phyloP scores from a whole-genome alignment of 2,329 filamentous ascomycete genomes.

The Septoria petroselini region DNA sequence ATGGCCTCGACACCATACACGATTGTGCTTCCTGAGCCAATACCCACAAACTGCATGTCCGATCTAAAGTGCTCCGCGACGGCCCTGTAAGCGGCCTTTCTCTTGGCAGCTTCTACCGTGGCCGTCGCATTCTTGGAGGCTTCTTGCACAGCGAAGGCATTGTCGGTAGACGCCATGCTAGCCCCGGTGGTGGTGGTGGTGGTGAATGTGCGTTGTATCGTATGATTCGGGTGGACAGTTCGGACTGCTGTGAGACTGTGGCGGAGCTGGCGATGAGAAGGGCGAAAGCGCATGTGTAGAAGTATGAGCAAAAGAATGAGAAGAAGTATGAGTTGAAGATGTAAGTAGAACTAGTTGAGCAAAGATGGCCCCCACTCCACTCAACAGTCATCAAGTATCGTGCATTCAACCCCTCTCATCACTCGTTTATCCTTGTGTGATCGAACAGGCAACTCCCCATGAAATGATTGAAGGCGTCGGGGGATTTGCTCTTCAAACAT shows the following conservation, averaged over 20 bases:
- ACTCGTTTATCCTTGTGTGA: no score
- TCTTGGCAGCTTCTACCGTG: slow-evolving; percentile 67
- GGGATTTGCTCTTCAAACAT: no score
- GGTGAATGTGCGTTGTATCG: background rate
- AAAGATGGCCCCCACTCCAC: no score
- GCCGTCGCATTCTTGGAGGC: slow-evolving; percentile 7
- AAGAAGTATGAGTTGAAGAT: no score
- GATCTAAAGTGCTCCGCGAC: slow-evolving; percentile 69
- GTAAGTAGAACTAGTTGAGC: no score
- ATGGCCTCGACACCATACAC: slow-evolving; percentile 84
- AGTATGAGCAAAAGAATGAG: background rate
- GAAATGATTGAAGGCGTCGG: no score
- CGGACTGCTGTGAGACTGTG: background rate
- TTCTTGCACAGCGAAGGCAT: slow-evolving; percentile 11
- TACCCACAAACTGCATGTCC: slow-evolving; percentile 65
- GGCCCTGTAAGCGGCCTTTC: slow-evolving; percentile 68
- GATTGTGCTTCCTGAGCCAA: slow-evolving; percentile 78
- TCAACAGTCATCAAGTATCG: no score
- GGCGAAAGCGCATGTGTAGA: slow-evolving; percentile 1
- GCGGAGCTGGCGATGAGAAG: no score
- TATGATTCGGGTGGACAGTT: background rate
- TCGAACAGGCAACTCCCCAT: no score
- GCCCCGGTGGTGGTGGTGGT: background rate
- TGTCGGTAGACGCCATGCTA: slow-evolving; percentile 16
- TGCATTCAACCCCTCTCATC: no score